Evolutionary conservation across 1,139 yeast genomes (phyloP).

Genomic region (Hyphopichia fennica): DNA sequence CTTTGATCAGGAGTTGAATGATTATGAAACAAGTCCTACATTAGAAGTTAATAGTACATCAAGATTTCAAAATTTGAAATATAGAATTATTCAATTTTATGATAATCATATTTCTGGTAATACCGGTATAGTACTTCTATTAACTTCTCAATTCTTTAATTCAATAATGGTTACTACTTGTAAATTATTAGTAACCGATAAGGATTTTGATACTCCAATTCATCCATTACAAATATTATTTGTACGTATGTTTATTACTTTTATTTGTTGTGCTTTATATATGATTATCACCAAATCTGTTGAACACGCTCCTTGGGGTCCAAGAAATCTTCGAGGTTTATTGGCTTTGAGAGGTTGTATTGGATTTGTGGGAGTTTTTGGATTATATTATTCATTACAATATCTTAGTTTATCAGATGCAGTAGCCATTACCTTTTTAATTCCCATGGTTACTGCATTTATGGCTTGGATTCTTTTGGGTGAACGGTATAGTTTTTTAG

Average conservation of each 20-base stretch:
- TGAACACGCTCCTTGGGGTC: constrained; percentile 72
- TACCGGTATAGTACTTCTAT: constrained; percentile 42
- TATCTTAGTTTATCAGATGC: constrained; percentile 76
- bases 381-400: constrained; percentile 70
- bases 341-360: constrained; percentile 64
- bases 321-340: constrained; percentile 53
- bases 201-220: constrained; percentile 53
- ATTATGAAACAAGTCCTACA: background rate
- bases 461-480: constrained; percentile 67
- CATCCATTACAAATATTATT: constrained; percentile 78
- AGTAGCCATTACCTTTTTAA: constrained; percentile 73
- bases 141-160: constrained; percentile 68
- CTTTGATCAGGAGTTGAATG: background rate
- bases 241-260: constrained; percentile 75
- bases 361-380: constrained; percentile 81
- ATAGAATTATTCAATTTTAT: background rate
- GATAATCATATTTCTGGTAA: constrained; percentile 10
- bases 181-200: constrained; percentile 66
- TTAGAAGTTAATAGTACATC: background rate
- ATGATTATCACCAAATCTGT: constrained; percentile 51
- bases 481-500: constrained; percentile 67
- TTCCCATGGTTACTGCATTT: constrained; percentile 76
- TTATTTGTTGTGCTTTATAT: constrained; percentile 53
- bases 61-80: background rate
- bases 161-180: constrained; percentile 76